Conservation (phyloP, 441 rosid species). For the Cnidoscolus chayamansa region DNA sequence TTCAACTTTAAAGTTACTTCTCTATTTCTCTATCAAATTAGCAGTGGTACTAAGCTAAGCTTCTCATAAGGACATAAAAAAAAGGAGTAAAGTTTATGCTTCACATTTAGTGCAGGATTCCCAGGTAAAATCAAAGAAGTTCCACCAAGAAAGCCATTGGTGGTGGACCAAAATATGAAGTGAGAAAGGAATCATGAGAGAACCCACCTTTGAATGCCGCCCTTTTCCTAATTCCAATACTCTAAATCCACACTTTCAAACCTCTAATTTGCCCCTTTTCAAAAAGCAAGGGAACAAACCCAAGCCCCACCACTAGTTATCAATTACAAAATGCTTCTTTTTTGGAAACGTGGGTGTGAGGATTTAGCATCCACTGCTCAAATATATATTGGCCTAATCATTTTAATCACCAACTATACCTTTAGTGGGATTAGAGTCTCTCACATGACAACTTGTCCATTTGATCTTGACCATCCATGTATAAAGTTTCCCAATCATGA, state of each 20-base stretch:
- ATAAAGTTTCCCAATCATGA: constrained; percentile 20
- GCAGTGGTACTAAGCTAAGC: background rate
- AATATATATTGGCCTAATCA: constrained; percentile 36
- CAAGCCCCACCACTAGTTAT: background rate
- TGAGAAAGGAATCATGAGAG: constrained; percentile 38
- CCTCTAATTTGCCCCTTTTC: constrained; percentile 35
- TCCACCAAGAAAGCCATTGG: constrained; percentile 17
- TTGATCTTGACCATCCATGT: constrained; percentile 20
- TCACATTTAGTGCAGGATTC: constrained; percentile 34
- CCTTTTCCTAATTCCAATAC: constrained; percentile 49
- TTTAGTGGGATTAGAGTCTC: constrained; percentile 36
- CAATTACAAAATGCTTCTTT: constrained; percentile 21
- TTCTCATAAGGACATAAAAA: background rate
- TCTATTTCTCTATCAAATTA: background rate
- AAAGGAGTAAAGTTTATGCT: constrained; percentile 6
- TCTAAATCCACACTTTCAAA: constrained; percentile 30
- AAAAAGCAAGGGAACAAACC: constrained; percentile 31
- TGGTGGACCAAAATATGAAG: constrained; percentile 23
- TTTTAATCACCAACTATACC: constrained; percentile 33
- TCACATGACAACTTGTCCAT: constrained; percentile 26
- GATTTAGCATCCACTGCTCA: constrained; percentile 13
- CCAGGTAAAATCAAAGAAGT: constrained; percentile 15
- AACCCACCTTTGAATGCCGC: constrained; percentile 32
- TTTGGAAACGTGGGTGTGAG: constrained; percentile 29
- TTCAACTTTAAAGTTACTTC: no score